phyloP scores from a whole-genome alignment of 495 filamentous ascomycete genomes.

The Pyrenula aspistea region DNA sequence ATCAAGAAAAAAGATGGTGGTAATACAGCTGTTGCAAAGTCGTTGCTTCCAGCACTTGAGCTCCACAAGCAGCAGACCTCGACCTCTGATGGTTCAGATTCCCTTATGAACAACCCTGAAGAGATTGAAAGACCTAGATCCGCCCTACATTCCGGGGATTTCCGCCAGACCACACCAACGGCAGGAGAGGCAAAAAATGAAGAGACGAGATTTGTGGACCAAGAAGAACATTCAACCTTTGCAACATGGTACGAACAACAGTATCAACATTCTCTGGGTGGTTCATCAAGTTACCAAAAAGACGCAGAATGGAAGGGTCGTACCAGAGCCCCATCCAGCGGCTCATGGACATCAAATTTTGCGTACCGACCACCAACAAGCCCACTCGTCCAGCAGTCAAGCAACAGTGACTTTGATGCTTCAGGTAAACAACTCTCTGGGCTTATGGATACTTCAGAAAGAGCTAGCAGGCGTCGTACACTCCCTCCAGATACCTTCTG shows the following conservation, averaged over 20 bases:
- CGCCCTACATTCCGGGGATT: slow-evolving; percentile 82
- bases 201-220: background rate
- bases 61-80: background rate
- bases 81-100: background rate
- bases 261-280: slow-evolving; percentile 11
- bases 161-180: slow-evolving; percentile 21
- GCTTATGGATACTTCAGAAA: slow-evolving; percentile 20
- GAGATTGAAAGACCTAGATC: slow-evolving; percentile 77
- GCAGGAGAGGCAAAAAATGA: slow-evolving; percentile 7
- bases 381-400: slow-evolving; percentile 81
- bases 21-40: background rate
- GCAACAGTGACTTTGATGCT: slow-evolving; percentile 66
- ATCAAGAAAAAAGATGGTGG: background rate
- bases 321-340: slow-evolving; percentile 50
- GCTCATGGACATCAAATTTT: slow-evolving; percentile 73
- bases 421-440: slow-evolving; percentile 14
- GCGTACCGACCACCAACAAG: slow-evolving; percentile 81
- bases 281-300: background rate
- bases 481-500: slow-evolving; percentile 45
- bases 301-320: slow-evolving; percentile 8
- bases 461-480: slow-evolving; percentile 43
- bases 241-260: slow-evolving; percentile 35
- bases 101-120: slow-evolving; percentile 10
- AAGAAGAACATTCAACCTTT: slow-evolving; percentile 31
- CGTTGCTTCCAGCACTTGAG: background rate